Percentiles rank a stretch among this genome's conserved stretches.
Evolutionary conservation across 768 basidiomycete species (phyloP).

Genomic region (Hirschioporus abietinus): DNA sequence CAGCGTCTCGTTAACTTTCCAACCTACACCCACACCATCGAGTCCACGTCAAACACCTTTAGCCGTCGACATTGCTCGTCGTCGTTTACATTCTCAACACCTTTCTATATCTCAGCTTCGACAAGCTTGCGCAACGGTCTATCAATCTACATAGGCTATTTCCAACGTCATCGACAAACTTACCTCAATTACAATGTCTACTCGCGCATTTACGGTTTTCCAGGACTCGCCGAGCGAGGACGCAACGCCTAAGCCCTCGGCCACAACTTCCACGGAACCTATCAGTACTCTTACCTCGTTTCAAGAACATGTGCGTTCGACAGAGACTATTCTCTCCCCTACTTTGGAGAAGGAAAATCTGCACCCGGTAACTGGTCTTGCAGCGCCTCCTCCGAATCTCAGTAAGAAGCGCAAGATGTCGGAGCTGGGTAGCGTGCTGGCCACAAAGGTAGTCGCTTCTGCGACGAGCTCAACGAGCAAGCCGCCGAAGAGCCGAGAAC

Average conservation of each 20-base stretch:
- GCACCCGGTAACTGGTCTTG: slow-evolving; percentile 65
- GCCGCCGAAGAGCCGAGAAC: slow-evolving; percentile 37
- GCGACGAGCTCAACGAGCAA: slow-evolving; percentile 34
- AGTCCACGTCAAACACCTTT: background rate
- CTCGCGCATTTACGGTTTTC: slow-evolving; percentile 59
- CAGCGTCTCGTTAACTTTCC: background rate
- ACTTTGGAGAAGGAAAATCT: slow-evolving; percentile 73
- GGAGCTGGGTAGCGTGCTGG: slow-evolving; percentile 32
- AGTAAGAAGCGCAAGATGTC: slow-evolving; percentile 61
- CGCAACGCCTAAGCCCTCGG: slow-evolving; percentile 22
- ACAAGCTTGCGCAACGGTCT: background rate
- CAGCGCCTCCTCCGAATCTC: slow-evolving; percentile 25
- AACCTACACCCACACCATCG: background rate
- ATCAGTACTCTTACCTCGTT: slow-evolving; percentile 21
- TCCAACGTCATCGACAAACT: background rate
- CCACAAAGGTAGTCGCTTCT: slow-evolving; percentile 42
- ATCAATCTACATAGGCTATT: background rate
- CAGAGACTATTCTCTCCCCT: slow-evolving; percentile 8
- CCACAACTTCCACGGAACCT: slow-evolving; percentile 23
- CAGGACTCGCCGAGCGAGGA: slow-evolving; percentile 45
- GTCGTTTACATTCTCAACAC: background rate
- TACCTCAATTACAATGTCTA: slow-evolving; percentile 35
- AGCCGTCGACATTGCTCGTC: background rate
- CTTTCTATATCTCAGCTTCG: background rate
- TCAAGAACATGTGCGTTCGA: slow-evolving; percentile 13